Percentiles rank a stretch among this genome's conserved stretches.
Evolutionary conservation across 2,329 filamentous ascomycete species (phyloP).

Genomic region (Cercospora zeina): DNA sequence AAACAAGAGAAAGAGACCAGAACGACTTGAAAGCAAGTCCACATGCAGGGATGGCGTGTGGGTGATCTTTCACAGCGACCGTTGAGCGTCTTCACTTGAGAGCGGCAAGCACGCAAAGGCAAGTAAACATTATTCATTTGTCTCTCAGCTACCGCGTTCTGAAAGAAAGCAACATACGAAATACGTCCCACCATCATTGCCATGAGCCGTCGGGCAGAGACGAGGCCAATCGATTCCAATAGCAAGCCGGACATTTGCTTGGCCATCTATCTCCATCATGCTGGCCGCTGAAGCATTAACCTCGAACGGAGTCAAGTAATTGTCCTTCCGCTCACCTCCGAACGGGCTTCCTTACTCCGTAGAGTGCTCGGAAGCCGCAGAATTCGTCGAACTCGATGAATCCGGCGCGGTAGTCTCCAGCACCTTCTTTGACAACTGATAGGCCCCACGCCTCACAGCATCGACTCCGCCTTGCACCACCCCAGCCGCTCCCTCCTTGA

Average conservation of each 20-base stretch:
- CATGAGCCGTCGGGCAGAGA: neutral
- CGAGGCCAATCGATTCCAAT: neutral
- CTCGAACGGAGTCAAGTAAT: neutral
- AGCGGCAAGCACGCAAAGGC: neutral
- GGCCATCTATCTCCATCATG: neutral
- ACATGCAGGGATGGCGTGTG: neutral
- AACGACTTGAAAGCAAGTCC: neutral
- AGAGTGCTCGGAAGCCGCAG: no score
- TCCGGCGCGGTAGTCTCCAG: neutral
- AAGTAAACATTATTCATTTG: neutral
- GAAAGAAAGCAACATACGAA: constrained; percentile 1
- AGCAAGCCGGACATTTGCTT: neutral
- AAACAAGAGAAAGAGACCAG: neutral
- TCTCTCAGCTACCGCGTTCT: neutral
- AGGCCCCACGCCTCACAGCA: neutral
- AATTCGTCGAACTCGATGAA: neutral
- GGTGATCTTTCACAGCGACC: neutral
- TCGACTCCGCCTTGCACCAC: neutral
- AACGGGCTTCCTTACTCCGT: no score
- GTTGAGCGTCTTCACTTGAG: neutral
- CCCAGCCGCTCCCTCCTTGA: constrained; percentile 1
- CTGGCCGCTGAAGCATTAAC: neutral
- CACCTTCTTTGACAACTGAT: constrained; percentile 1
- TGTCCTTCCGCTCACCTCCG: neutral
- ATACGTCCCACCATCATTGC: neutral